Base-by-base conservation (phyloP, 768 basidiomycete genomes). In the Strobilomyces echinocephalus region DNA sequence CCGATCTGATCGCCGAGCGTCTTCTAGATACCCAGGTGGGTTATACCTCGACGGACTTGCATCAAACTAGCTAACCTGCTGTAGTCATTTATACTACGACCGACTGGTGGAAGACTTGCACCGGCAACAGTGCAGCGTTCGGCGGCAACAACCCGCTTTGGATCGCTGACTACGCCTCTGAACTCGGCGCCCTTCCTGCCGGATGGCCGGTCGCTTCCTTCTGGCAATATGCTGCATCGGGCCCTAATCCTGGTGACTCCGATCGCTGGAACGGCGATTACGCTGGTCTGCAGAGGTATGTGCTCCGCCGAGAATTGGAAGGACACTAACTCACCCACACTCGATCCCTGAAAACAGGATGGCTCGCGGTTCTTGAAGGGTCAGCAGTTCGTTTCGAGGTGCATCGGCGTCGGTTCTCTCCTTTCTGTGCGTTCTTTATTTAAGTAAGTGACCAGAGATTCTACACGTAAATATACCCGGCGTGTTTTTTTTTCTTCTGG, bases 61-160 rank as follows among this genome's bases (percentile, higher is more conserved):
- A n/a, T 21, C n/a, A 15, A 26, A 3, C n/a, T 44, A 42, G 26
- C 21, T 59, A 28, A 64, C 41, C 8, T 18, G 2, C 8, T 39
- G 5, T 50, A 78, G 80, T 80, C 38, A 82, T 85, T 52, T 85
- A 85, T 58, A 80, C 80, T 28, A 82, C 79, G 4, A 84, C 81
- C 11, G 72, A 78, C 63, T 87, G 85, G 85, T 87, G 85, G 85
- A 78, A 59, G 10, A 75, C 73, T 9, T 87, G 85, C 65, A 87
- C 85, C 3, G 82, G 79, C 0, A 80, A 83, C 63, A 80, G 75
- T 51, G 68, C 71, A 14, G 69, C 67, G 5, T 86, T 87, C 56
- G 75, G 63, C 1, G 50, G 61, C 4, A 76, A 70, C 50, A 83
- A 78, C 62, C 82, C 84, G 3, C 71, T 87, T 3, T 85, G 82